Evolutionary conservation across 1,284 basidiomycete species (phyloP).

Genomic region (Stygiomarasmius scandens): DNA sequence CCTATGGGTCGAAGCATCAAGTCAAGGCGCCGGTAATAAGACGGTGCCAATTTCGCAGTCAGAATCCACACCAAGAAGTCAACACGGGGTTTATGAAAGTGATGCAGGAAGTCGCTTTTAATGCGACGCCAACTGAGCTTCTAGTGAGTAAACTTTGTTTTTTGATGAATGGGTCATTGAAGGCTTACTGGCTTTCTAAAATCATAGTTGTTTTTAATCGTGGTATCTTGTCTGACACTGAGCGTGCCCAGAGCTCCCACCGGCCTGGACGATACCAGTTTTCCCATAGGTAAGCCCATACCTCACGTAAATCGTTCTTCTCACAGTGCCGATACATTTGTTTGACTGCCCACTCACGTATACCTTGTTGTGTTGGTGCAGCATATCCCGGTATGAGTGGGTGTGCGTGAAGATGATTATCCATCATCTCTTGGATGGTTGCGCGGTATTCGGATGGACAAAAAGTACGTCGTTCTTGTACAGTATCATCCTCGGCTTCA

Average conservation of each 20-base stretch:
- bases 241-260: slow-evolving; percentile 27
- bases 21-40: slow-evolving; percentile 32
- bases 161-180: too few relatives aligned
- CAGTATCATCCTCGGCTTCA: not conserved
- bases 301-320: slow-evolving; percentile 26
- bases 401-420: slow-evolving; percentile 31
- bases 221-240: slow-evolving; percentile 6
- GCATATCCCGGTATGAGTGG: slow-evolving; percentile 32
- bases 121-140: slow-evolving; percentile 30
- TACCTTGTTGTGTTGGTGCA: slow-evolving; percentile 24
- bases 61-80: slow-evolving; percentile 35
- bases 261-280: slow-evolving; percentile 30
- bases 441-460: slow-evolving; percentile 13
- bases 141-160: too few relatives aligned
- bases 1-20: slow-evolving; percentile 24
- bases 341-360: slow-evolving; percentile 30
- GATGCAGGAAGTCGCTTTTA: slow-evolving; percentile 34
- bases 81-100: slow-evolving; percentile 32
- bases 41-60: slow-evolving; percentile 31
- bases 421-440: slow-evolving; percentile 27
- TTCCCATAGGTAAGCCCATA: slow-evolving; percentile 36
- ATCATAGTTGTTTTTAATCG: slow-evolving; percentile 17
- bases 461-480: slow-evolving; percentile 10
- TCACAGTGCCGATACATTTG: slow-evolving; percentile 31
- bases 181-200: slow-evolving; percentile 9